A percentile compares a stretch with the other conserved stretches of the same genome.
phyloP scores from a whole-genome alignment of 2,329 filamentous ascomycete genomes.

The Nakataea oryzae region DNA sequence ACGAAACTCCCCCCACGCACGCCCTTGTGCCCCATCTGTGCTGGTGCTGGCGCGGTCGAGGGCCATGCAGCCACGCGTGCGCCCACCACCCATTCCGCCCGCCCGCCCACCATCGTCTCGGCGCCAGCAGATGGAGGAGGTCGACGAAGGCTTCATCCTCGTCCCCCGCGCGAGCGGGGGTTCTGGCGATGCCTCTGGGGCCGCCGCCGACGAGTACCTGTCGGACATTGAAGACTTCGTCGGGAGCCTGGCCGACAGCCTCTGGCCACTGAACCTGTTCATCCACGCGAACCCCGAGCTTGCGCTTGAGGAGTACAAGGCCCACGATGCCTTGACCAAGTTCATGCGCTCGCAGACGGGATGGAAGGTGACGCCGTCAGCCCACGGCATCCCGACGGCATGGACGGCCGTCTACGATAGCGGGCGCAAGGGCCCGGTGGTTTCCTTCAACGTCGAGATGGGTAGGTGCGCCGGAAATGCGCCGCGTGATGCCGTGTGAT shows the following conservation, averaged over 20 bases:
- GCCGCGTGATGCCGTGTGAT: neutral
- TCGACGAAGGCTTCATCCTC: neutral
- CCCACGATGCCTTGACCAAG: conserved; percentile 36
- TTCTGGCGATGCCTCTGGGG: neutral
- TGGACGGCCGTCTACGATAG: conserved; percentile 39
- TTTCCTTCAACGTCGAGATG: conserved; percentile 37
- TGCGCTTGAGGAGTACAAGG: conserved; percentile 34
- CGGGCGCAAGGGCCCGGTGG: conserved; percentile 30
- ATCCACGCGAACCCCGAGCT: conserved; percentile 42
- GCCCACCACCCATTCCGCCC: too few species aligned
- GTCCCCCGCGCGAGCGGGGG: neutral
- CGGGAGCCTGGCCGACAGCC: conserved; percentile 22
- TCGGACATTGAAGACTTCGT: conserved; percentile 25
- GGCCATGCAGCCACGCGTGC: neutral
- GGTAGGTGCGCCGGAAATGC: conserved; percentile 14
- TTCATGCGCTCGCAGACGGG: conserved; percentile 25
- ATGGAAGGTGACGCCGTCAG: conserved; percentile 40
- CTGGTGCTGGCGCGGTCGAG: neutral
- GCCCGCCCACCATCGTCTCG: neutral
- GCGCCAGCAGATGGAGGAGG: neutral
- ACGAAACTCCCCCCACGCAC: neutral
- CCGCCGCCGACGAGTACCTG: conserved; percentile 11
- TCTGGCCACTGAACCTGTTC: conserved; percentile 35
- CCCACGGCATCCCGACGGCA: conserved; percentile 39
- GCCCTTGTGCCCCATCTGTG: neutral